Evolutionary conservation across 2,329 filamentous ascomycete genomes (phyloP).

Genomic region (Ceratocystiopsis sp.): DNA sequence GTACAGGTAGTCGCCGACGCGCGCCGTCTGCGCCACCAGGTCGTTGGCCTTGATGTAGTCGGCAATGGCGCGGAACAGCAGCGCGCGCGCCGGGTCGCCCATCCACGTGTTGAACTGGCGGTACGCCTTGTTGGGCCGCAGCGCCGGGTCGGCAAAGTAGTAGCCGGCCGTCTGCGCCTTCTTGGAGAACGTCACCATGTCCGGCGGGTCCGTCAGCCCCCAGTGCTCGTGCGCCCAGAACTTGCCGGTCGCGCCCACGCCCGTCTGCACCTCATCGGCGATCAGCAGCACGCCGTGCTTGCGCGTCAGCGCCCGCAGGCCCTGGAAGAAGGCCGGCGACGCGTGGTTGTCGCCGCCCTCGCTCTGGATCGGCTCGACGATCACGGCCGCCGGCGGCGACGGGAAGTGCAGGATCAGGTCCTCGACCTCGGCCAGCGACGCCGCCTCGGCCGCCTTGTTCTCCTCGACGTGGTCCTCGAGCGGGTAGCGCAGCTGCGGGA

Average conservation of each 20-base stretch:
- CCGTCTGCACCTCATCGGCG: slow-evolving; percentile 88
- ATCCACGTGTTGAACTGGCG: slow-evolving; percentile 98
- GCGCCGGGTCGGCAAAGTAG: slow-evolving; percentile 66
- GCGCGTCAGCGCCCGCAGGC: slow-evolving; percentile 62
- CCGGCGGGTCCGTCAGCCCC: slow-evolving; percentile 60
- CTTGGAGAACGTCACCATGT: slow-evolving; percentile 92
- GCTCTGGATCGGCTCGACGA: slow-evolving; percentile 84
- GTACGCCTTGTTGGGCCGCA: slow-evolving; percentile 84
- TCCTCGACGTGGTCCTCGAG: slow-evolving; percentile 63
- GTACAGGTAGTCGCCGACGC: slow-evolving; percentile 65
- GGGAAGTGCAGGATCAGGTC: slow-evolving; percentile 63
- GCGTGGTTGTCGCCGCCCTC: slow-evolving; percentile 94
- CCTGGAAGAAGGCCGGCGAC: slow-evolving; percentile 70
- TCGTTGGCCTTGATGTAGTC: slow-evolving; percentile 58
- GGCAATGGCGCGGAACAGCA: slow-evolving; percentile 77
- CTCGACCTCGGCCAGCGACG: slow-evolving; percentile 70
- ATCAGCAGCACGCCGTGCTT: slow-evolving; percentile 70
- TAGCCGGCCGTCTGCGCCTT: slow-evolving; percentile 90
- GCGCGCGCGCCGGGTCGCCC: slow-evolving; percentile 71
- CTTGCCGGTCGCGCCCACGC: slow-evolving; percentile 78
- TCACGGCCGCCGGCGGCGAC: slow-evolving; percentile 61
- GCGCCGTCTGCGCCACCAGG: slow-evolving; percentile 64
- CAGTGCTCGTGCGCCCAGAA: slow-evolving; percentile 98
- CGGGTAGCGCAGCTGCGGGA: slow-evolving; percentile 74
- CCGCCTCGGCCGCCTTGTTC: slow-evolving; percentile 67